phyloP scores from a whole-genome alignment of 805 yeast genomes.

The Lipomyces oligophaga region DNA sequence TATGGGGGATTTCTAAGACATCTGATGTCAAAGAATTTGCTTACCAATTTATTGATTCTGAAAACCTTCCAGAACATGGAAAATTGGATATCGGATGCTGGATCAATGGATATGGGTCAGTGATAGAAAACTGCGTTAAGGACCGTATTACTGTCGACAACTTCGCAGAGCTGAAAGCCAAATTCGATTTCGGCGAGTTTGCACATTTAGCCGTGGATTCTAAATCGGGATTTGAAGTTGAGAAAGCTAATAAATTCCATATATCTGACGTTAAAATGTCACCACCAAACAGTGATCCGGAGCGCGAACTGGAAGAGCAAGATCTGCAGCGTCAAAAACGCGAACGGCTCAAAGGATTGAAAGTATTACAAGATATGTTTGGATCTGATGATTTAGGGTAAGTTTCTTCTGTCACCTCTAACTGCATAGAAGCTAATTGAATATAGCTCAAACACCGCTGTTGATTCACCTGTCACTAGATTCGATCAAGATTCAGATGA shows the following conservation, averaged over 20 bases:
- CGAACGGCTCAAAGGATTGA: slow-evolving; percentile 16
- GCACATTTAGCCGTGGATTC: slow-evolving; percentile 2
- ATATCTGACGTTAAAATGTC: neutral
- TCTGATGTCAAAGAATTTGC: slow-evolving; percentile 60
- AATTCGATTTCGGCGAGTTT: slow-evolving; percentile 9
- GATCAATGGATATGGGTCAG: slow-evolving; percentile 26
- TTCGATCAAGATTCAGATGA: slow-evolving; percentile 41
- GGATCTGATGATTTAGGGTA: neutral
- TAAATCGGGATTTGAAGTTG: neutral
- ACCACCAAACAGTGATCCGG: neutral
- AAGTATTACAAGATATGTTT: slow-evolving; percentile 15
- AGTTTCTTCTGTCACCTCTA: neutral
- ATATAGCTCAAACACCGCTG: neutral
- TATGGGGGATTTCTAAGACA: slow-evolving; percentile 87
- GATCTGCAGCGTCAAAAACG: too few species aligned
- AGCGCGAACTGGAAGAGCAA: too few species aligned
- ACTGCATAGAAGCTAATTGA: neutral
- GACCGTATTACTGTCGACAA: slow-evolving; percentile 6
- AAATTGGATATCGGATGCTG: slow-evolving; percentile 15
- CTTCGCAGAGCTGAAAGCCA: slow-evolving; percentile 6
- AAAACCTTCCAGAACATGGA: slow-evolving; percentile 68
- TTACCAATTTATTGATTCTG: slow-evolving; percentile 65
- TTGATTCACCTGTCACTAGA: slow-evolving; percentile 4
- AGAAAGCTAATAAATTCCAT: neutral
- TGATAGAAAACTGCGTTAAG: slow-evolving; percentile 15